phyloP scores from a whole-genome alignment of 2,329 filamentous ascomycete genomes.

The Cladosporium sp. region DNA sequence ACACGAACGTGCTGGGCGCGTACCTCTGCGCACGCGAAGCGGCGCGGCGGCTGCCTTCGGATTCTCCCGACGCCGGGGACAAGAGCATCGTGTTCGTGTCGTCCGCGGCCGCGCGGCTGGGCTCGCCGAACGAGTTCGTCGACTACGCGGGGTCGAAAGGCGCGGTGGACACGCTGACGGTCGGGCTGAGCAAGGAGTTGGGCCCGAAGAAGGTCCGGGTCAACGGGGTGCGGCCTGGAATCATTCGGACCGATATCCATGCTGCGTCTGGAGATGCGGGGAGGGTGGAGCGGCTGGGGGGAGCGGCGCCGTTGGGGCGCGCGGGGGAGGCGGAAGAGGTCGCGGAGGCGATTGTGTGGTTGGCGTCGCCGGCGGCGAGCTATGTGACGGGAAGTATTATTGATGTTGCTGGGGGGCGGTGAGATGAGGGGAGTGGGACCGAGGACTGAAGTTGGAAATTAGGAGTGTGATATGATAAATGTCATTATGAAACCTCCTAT shows the following conservation, averaged over 20 bases:
- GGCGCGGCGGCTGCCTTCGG: constrained; percentile 17
- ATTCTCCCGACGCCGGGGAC: constrained; percentile 3
- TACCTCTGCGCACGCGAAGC: constrained; percentile 26
- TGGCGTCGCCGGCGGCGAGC: constrained; percentile 16
- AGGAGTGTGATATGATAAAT: too few species aligned
- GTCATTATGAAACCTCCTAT: too few species aligned
- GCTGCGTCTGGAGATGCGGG: constrained; percentile 19
- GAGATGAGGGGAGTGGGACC: not conserved
- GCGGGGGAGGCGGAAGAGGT: constrained; percentile 24
- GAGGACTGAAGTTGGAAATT: too few species aligned
- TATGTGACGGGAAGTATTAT: constrained; percentile 17
- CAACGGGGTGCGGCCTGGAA: constrained; percentile 23
- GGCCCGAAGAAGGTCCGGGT: constrained; percentile 21
- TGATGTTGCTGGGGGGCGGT: constrained; percentile 17
- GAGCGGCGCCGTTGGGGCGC: constrained; percentile 20
- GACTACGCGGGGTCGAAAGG: constrained; percentile 27
- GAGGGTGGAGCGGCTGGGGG: constrained; percentile 19
- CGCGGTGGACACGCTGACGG: constrained; percentile 23
- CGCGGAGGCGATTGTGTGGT: constrained; percentile 25
- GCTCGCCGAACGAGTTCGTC: constrained; percentile 23
- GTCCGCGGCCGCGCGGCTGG: constrained; percentile 22
- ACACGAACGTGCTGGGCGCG: constrained; percentile 23
- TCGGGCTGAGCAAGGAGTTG: constrained; percentile 24
- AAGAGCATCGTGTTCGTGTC: constrained; percentile 25
- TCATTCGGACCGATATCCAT: constrained; percentile 26